Evolutionary conservation across 495 filamentous ascomycete species (phyloP).

Genomic region (Talaromyces trachyspermus): DNA sequence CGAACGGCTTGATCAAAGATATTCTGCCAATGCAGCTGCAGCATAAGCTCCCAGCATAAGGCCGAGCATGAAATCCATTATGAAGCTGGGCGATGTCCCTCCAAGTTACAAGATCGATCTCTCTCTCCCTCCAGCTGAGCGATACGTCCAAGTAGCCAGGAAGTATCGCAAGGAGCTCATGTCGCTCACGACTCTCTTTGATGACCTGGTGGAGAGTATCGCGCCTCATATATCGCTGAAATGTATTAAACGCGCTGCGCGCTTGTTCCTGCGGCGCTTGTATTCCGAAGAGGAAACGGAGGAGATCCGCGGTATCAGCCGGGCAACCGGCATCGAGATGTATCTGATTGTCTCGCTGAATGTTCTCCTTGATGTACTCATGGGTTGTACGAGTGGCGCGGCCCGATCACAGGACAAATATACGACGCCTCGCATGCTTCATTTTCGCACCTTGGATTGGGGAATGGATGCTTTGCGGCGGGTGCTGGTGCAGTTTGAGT

Average conservation of each 20-base stretch:
- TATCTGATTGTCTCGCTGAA: constrained; percentile 56
- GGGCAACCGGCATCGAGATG: constrained; percentile 44
- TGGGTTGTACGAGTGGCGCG: constrained; percentile 61
- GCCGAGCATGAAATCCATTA: too few species aligned
- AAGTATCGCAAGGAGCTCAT: constrained; percentile 35
- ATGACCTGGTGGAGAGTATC: constrained; percentile 27
- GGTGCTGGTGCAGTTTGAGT: constrained; percentile 53
- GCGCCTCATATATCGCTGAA: constrained; percentile 18
- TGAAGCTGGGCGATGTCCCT: constrained; percentile 11
- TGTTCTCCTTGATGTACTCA: constrained; percentile 53
- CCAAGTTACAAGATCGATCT: constrained; percentile 51
- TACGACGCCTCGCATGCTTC: constrained; percentile 38
- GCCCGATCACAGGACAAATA: constrained; percentile 20
- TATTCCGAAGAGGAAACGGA: constrained; percentile 51
- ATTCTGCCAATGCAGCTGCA: too few species aligned
- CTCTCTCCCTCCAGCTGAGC: constrained; percentile 45
- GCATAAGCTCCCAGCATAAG: too few species aligned
- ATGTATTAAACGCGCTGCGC: constrained; percentile 29
- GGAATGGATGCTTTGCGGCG: constrained; percentile 52
- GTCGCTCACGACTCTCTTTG: constrained; percentile 40
- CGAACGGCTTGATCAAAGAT: too few species aligned
- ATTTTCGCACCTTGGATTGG: constrained; percentile 65
- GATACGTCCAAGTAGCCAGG: constrained; percentile 43
- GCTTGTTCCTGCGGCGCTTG: constrained; percentile 39
- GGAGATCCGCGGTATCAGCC: constrained; percentile 52